A percentile compares a stretch with the other conserved stretches of the same genome.
Evolutionary conservation across 176 grass and related monocot species (phyloP).

Genomic region (Oryza meyeriana): DNA sequence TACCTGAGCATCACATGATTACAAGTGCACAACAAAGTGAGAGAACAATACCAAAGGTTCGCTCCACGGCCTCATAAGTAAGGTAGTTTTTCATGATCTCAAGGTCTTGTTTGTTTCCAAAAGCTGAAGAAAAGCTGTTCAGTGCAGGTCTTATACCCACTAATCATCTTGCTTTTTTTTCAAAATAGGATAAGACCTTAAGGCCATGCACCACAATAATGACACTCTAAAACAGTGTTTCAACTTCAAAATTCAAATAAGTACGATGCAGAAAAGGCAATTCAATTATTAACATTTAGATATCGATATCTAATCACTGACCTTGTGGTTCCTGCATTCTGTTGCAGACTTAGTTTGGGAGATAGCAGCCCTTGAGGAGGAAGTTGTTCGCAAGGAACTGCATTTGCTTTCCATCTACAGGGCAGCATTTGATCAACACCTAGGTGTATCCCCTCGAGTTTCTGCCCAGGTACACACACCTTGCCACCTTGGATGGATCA

Average conservation of each 20-base stretch:
- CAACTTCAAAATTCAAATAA: conserved; percentile 22
- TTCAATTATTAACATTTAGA: not conserved
- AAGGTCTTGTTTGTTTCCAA: conserved; percentile 34
- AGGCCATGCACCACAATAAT: conserved; percentile 29
- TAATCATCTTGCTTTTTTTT: conserved; percentile 33
- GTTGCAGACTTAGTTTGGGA: conserved; percentile 64
- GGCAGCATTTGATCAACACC: conserved; percentile 68
- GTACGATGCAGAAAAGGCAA: not conserved
- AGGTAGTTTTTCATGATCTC: conserved; percentile 20
- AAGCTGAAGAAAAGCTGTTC: conserved; percentile 38
- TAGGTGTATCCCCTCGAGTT: conserved; percentile 40
- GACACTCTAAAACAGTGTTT: conserved; percentile 8
- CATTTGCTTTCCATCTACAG: conserved; percentile 85
- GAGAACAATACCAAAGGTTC: conserved; percentile 44
- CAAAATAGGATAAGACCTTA: conserved; percentile 9
- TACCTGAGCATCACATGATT: conserved; percentile 10
- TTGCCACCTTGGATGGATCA: conserved; percentile 23
- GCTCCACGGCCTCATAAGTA: conserved; percentile 21
- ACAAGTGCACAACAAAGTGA: conserved; percentile 25
- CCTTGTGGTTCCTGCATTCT: conserved; percentile 32
- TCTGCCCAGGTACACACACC: conserved; percentile 36
- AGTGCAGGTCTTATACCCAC: conserved; percentile 25
- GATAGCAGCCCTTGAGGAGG: conserved; percentile 79
- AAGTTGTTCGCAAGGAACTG: conserved; percentile 73
- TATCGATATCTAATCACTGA: not conserved